These are phyloP conservation scores for Aspergillus costaricaensis DNA, from an alignment of 2,329 filamentous ascomycete genomes.

Conservation along the genomic window DNA sequence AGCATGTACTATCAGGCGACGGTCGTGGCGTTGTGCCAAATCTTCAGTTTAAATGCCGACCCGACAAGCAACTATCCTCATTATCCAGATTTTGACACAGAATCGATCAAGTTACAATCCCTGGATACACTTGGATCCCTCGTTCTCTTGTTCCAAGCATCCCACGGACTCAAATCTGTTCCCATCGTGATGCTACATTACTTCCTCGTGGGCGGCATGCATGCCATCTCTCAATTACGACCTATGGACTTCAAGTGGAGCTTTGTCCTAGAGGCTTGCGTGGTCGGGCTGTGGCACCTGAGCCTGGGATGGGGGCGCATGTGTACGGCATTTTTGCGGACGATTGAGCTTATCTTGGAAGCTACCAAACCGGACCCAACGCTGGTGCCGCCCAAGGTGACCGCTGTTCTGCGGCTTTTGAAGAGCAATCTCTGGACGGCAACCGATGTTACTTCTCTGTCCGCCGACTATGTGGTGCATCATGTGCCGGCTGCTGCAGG, in stretches of 20 bases:
- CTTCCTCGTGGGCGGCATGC: constrained; percentile 25
- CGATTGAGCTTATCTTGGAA: constrained; percentile 23
- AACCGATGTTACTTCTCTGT: constrained; percentile 20
- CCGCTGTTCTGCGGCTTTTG: constrained; percentile 20
- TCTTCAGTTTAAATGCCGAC: constrained; percentile 14
- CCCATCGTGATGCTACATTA: constrained; percentile 30
- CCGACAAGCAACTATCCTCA: neutral
- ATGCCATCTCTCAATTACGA: constrained; percentile 20
- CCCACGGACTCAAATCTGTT: constrained; percentile 26
- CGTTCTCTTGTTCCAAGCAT: constrained; percentile 22
- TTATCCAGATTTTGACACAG: constrained; percentile 10
- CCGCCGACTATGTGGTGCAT: constrained; percentile 27
- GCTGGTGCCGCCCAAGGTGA: constrained; percentile 20
- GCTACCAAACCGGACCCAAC: constrained; percentile 13
- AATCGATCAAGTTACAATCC: constrained; percentile 13
- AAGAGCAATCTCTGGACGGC: constrained; percentile 21
- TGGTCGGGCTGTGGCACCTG: constrained; percentile 28
- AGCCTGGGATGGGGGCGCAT: constrained; percentile 28
- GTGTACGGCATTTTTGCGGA: constrained; percentile 27
- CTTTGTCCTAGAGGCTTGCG: constrained; percentile 24
- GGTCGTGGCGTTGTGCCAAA: constrained; percentile 18
- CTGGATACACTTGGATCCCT: constrained; percentile 24
- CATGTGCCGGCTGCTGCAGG: constrained; percentile 9
- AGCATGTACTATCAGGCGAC: constrained; percentile 26
- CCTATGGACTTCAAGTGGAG: constrained; percentile 22